Evolutionary conservation across 2,329 filamentous ascomycete species (phyloP).

Genomic region (Fusarium falciforme): DNA sequence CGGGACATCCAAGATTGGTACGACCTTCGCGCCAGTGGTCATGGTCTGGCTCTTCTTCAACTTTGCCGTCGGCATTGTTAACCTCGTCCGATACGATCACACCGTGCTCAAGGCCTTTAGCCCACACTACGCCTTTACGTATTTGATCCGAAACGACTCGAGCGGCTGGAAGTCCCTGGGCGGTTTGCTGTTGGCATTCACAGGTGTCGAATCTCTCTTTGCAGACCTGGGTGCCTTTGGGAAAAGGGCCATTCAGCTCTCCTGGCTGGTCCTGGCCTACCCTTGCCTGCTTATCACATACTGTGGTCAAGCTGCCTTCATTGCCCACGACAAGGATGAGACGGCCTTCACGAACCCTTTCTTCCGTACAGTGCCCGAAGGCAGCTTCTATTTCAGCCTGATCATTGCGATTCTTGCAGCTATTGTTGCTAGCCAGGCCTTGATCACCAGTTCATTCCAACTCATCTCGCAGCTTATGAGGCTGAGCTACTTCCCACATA

Average conservation of each 20-base stretch:
- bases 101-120: constrained; percentile 68
- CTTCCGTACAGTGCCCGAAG: constrained; percentile 75
- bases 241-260: constrained; percentile 76
- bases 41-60: constrained; percentile 76
- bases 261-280: constrained; percentile 75
- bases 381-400: constrained; percentile 75
- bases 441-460: constrained; percentile 82
- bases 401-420: constrained; percentile 77
- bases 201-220: constrained; percentile 82
- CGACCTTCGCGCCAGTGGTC: constrained; percentile 73
- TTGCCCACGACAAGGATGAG: constrained; percentile 65
- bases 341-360: constrained; percentile 71
- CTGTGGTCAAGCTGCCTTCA: constrained; percentile 79
- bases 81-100: constrained; percentile 63
- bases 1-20: constrained; percentile 70
- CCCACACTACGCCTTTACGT: constrained; percentile 70
- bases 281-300: constrained; percentile 76
- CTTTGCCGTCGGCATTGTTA: constrained; percentile 71
- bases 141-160: constrained; percentile 68
- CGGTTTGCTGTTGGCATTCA: constrained; percentile 80
- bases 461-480: constrained; percentile 78
- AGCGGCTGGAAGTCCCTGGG: constrained; percentile 74
- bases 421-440: constrained; percentile 81
- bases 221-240: constrained; percentile 82
- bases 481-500: constrained; percentile 78